Evolutionary conservation across 768 basidiomycete genomes (phyloP).

Genomic region (Russula lepida): DNA sequence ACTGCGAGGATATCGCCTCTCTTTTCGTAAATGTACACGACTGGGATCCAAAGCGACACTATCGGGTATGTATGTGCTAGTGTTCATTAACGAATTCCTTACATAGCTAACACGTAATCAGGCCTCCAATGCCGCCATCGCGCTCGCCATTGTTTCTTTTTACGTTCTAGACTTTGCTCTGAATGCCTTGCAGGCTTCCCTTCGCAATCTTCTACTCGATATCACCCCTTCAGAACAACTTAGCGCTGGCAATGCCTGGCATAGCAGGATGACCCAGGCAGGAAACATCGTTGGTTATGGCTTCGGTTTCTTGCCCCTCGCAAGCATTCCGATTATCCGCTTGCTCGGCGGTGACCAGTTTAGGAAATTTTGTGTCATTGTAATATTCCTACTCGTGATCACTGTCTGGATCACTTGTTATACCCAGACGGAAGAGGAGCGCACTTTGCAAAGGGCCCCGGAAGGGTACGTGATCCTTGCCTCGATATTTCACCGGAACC

Average conservation of each 20-base stretch:
- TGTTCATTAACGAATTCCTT: slow-evolving; percentile 3
- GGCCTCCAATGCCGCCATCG: slow-evolving; percentile 68
- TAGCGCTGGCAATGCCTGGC: slow-evolving; percentile 95
- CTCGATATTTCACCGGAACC: slow-evolving; percentile 5
- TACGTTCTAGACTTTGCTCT: slow-evolving; percentile 96
- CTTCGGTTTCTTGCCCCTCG: slow-evolving; percentile 87
- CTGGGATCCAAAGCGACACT: slow-evolving; percentile 72
- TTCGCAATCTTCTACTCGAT: slow-evolving; percentile 90
- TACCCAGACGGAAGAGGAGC: slow-evolving; percentile 73
- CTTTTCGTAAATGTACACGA: slow-evolving; percentile 79
- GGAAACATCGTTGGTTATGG: slow-evolving; percentile 95
- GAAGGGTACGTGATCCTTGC: slow-evolving; percentile 23
- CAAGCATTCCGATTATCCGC: slow-evolving; percentile 63
- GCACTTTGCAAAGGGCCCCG: slow-evolving; percentile 36
- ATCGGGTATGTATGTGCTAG: slow-evolving; percentile 45
- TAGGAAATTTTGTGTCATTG: slow-evolving; percentile 88
- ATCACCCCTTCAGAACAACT: slow-evolving; percentile 83
- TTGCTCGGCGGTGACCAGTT: slow-evolving; percentile 89
- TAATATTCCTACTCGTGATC: slow-evolving; percentile 63
- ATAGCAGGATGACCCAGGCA: slow-evolving; percentile 92
- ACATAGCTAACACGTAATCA: slow-evolving; percentile 25
- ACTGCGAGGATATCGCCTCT: slow-evolving; percentile 63
- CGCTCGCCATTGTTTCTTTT: slow-evolving; percentile 81
- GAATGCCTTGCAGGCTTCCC: slow-evolving; percentile 88
- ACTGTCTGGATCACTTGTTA: slow-evolving; percentile 88